Conservation (phyloP, 257 asterid species). For the Solanum dulcamara region DNA sequence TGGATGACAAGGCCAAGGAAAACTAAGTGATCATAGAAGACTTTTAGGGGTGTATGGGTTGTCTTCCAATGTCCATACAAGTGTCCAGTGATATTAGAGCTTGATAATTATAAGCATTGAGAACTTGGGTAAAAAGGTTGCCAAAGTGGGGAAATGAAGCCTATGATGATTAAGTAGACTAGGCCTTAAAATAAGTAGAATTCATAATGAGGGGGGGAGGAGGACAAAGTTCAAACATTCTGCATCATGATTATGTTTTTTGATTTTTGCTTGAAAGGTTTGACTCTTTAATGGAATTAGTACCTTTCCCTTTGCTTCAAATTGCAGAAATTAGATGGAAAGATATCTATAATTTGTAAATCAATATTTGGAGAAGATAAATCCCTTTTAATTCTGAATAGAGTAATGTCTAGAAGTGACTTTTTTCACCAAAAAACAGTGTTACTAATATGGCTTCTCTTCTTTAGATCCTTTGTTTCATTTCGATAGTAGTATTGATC, state of each 20-base stretch:
- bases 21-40: slow-evolving; percentile 4
- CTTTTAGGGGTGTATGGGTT: slow-evolving; percentile 7
- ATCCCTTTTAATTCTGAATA: not conserved
- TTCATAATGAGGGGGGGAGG: not conserved
- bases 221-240: slow-evolving; percentile 1
- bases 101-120: slow-evolving; percentile 7
- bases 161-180: slow-evolving; percentile 16
- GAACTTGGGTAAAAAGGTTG: slow-evolving; percentile 8
- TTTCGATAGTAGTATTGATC: not conserved
- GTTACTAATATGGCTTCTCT: not conserved
- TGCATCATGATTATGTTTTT: slow-evolving; percentile 14
- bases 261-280: slow-evolving; percentile 3
- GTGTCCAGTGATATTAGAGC: not conserved
- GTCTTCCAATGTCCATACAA: slow-evolving; percentile 7
- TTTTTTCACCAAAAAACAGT: not conserved
- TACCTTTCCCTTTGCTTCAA: not conserved
- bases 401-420: not conserved
- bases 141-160: slow-evolving; percentile 1
- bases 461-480: not conserved
- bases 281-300: not conserved
- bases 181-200: slow-evolving; percentile 2
- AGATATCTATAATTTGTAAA: not conserved
- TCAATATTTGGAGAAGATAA: not conserved
- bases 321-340: not conserved
- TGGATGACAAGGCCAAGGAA: not conserved